These are phyloP conservation scores for Talaromyces proteolyticus DNA, from an alignment of 495 filamentous ascomycete genomes.

Conservation along the genomic window DNA sequence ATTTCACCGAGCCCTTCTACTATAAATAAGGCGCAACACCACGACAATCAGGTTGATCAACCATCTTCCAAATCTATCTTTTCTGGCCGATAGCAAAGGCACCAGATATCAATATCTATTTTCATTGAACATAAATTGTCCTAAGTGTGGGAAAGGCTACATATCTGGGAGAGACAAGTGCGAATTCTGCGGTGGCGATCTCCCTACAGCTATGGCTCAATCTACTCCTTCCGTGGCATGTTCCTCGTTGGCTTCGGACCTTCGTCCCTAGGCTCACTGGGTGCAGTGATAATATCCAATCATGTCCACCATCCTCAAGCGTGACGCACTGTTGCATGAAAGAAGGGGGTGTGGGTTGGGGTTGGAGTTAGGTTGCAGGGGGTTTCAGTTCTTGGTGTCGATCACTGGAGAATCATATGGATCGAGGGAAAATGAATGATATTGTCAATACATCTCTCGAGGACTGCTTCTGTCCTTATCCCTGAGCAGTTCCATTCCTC, in stretches of 20 bases:
- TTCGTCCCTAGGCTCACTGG: neutral
- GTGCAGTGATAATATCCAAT: neutral
- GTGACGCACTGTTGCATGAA: neutral
- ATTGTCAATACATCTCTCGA: neutral
- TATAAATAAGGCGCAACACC: neutral
- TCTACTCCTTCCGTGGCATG: neutral
- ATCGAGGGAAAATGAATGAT: neutral
- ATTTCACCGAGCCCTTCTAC: neutral
- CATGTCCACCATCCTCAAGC: neutral
- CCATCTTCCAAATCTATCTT: neutral
- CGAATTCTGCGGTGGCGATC: neutral
- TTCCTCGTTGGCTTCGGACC: neutral
- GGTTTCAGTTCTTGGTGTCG: neutral
- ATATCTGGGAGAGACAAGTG: neutral
- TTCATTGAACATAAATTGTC: neutral
- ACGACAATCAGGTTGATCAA: neutral
- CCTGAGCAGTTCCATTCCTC: slow-evolving; percentile 7
- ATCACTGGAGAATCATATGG: neutral
- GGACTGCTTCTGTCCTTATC: neutral
- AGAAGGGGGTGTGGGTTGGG: neutral
- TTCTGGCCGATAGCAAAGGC: neutral
- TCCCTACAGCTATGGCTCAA: neutral
- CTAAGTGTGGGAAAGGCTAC: neutral
- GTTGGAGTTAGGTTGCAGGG: neutral
- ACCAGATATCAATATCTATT: neutral